Conservation (phyloP, 129 eudicot genomes). For the carrot (Daucus carota) region DH1_v3.0 NC_030385.2:11114501-11115000, state of each 20-base stretch:
- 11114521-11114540: constrained; percentile 60
- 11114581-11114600: constrained; percentile 49
- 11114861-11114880: constrained; percentile 71
- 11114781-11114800: constrained; percentile 61
- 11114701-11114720: constrained; percentile 83
- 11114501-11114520: constrained; percentile 42
- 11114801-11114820: constrained; percentile 86
- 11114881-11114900: constrained; percentile 79
- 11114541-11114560: constrained; percentile 75
- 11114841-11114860: constrained; percentile 72
- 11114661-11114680: constrained; percentile 63
- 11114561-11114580: constrained; percentile 80
- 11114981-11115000: constrained; percentile 70
- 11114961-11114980: constrained; percentile 42
- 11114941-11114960: constrained; percentile 59
- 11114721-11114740: constrained; percentile 65
- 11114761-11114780: constrained; percentile 68
- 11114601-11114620: constrained; percentile 34
- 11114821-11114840: constrained; percentile 85
- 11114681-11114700: constrained; percentile 61
- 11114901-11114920: constrained; percentile 80
- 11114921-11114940: constrained; percentile 62
- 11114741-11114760: constrained; percentile 53
- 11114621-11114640: constrained; percentile 54
- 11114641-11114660: constrained; percentile 53